Conservation (phyloP, 2,329 filamentous ascomycete species). For the Rhinocladiella similis region DNA sequence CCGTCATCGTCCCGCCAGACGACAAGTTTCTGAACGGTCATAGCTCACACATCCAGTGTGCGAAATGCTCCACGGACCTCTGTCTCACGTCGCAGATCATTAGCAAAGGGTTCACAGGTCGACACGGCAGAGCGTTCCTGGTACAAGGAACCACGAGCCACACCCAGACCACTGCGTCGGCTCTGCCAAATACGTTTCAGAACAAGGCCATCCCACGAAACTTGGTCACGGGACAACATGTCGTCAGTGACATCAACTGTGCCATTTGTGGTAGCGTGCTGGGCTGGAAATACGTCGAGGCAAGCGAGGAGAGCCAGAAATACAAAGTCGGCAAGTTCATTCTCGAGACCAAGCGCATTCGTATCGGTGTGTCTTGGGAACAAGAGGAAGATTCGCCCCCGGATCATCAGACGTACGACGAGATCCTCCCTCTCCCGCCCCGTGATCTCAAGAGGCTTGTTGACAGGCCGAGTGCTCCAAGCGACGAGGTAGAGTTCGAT, state of each 20-base stretch:
- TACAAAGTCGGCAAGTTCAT: conserved; percentile 71
- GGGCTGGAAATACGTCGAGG: conserved; percentile 66
- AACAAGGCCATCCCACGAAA: conserved; percentile 59
- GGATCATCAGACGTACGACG: conserved; percentile 12
- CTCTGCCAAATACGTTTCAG: conserved; percentile 60
- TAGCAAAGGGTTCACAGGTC: conserved; percentile 65
- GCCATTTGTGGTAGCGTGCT: conserved; percentile 56
- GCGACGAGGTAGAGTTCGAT: conserved; percentile 56
- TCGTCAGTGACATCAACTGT: conserved; percentile 62
- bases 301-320: conserved; percentile 60
- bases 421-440: conserved; percentile 20
- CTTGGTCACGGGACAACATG: conserved; percentile 63
- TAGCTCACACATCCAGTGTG: conserved; percentile 59
- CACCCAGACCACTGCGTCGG: conserved; percentile 29
- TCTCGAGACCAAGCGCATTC: conserved; percentile 60
- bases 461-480: conserved; percentile 1
- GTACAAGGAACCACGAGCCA: conserved; percentile 41
- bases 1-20: conserved; percentile 25
- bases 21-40: conserved; percentile 47
- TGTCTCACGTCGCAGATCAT: conserved; percentile 61
- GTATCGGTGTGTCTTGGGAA: conserved; percentile 55
- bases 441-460: conserved; percentile 19
- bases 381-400: conserved; percentile 24
- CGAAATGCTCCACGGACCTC: conserved; percentile 59
- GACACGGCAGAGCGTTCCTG: conserved; percentile 64